These are phyloP conservation scores for Berberis vulgaris DNA, from an alignment of 164 flowering plant genomes.

Conservation along the genomic window DNA sequence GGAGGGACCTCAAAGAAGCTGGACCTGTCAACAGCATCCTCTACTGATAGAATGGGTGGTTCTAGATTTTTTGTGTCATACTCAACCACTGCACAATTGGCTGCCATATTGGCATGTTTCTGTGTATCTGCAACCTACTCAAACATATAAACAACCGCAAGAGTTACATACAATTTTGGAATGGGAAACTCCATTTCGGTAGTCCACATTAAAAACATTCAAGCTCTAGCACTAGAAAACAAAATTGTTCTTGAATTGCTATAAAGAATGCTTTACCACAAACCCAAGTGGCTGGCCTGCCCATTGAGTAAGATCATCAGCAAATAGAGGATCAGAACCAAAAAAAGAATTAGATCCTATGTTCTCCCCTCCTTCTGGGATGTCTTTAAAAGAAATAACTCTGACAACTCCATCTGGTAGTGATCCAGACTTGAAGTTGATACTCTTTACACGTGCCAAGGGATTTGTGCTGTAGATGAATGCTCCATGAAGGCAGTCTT, in stretches of 20 bases:
- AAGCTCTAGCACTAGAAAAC: no score
- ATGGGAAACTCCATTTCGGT: background rate
- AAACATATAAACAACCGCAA: background rate
- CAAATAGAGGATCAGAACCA: constrained; percentile 67
- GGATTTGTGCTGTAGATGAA: constrained; percentile 73
- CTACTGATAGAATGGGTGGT: constrained; percentile 78
- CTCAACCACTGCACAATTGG: constrained; percentile 48
- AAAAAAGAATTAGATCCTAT: constrained; percentile 44
- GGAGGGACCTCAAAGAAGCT: constrained; percentile 80
- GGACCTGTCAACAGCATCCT: constrained; percentile 77
- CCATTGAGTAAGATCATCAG: constrained; percentile 51
- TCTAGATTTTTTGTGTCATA: constrained; percentile 60
- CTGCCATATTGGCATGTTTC: constrained; percentile 75
- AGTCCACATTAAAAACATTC: no score
- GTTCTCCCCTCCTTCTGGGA: constrained; percentile 56
- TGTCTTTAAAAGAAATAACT: constrained; percentile 9
- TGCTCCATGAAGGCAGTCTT: constrained; percentile 76
- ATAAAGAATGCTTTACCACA: constrained; percentile 42
- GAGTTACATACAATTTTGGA: background rate
- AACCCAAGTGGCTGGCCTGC: constrained; percentile 70
- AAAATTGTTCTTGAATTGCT: no score
- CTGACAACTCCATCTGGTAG: constrained; percentile 35
- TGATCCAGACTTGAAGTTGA: constrained; percentile 28
- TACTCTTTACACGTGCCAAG: constrained; percentile 53
- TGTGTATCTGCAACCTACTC: constrained; percentile 78